Conservation (phyloP, 208 protist genomes). For the Leishmania mexicana region DNA sequence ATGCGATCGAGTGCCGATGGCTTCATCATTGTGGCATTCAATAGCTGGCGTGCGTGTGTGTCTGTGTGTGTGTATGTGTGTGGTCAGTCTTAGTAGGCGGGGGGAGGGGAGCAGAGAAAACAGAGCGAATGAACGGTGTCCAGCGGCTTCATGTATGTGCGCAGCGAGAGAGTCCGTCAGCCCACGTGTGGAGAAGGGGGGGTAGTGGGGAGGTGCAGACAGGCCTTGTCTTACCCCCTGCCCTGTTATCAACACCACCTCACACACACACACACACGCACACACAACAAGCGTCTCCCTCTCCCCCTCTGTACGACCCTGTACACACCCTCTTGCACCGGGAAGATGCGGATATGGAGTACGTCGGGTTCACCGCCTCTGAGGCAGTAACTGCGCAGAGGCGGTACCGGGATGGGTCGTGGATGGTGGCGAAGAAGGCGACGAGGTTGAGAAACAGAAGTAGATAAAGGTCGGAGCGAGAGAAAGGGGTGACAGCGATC, state of each 20-base stretch:
- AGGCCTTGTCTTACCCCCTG: not conserved
- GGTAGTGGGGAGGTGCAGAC: too few relatives aligned
- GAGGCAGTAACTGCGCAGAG: not conserved
- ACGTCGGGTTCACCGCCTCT: not conserved
- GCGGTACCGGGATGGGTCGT: not conserved
- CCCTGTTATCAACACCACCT: not conserved
- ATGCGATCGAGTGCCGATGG: slow-evolving; percentile 55
- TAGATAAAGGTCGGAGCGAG: not conserved
- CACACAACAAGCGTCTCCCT: too few relatives aligned
- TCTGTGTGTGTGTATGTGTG: not conserved
- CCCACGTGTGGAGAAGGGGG: too few relatives aligned
- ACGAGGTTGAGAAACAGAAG: not conserved
- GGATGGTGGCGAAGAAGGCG: not conserved
- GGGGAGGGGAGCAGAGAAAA: not conserved
- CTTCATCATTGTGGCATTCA: slow-evolving; percentile 21
- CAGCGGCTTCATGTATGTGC: not conserved
- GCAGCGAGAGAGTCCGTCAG: not conserved
- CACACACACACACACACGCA: too few relatives aligned
- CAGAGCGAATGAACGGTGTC: too few relatives aligned
- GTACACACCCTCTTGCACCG: not conserved
- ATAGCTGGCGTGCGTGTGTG: not conserved
- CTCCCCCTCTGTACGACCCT: not conserved
- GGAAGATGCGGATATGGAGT: not conserved
- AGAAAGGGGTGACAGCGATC: not conserved
- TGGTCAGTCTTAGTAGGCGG: not conserved